A percentile compares a stretch with the other conserved stretches of the same genome.
Conservation (phyloP, 495 filamentous ascomycete species). For the Cryomyces minteri region DNA sequence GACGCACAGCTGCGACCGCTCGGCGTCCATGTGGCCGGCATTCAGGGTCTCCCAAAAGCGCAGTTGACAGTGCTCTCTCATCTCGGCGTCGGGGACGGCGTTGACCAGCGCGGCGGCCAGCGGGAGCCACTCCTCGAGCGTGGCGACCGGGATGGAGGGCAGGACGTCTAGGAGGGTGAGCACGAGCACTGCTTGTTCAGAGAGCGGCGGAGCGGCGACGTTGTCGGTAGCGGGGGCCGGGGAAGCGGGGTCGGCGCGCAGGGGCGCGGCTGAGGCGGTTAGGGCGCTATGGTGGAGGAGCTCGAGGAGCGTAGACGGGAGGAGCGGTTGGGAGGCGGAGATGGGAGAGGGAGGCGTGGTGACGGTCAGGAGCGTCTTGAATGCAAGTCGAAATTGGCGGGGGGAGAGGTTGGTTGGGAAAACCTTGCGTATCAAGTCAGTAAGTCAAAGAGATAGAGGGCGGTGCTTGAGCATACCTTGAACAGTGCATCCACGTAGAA, state of each 20-base stretch:
- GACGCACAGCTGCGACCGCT: conserved; percentile 60
- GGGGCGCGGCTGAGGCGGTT: conserved; percentile 30
- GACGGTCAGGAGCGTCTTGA: conserved; percentile 75
- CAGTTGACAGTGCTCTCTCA: conserved; percentile 46
- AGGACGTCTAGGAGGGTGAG: conserved; percentile 72
- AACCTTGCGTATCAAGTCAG: conserved; percentile 21
- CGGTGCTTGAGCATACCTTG: conserved; percentile 24
- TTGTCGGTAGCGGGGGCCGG: conserved; percentile 14
- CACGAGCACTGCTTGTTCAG: conserved; percentile 64
- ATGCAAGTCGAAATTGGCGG: conserved; percentile 83
- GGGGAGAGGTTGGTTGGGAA: conserved; percentile 73
- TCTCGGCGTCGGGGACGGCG: conserved; percentile 34
- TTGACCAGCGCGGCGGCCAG: conserved; percentile 51
- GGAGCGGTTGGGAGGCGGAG: conserved; percentile 47
- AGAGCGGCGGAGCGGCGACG: conserved; percentile 27
- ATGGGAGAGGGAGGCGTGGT: conserved; percentile 63
- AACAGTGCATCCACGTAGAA: conserved; percentile 80
- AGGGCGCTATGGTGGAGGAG: conserved; percentile 52
- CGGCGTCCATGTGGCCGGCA: conserved; percentile 82
- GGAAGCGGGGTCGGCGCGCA: conserved; percentile 18
- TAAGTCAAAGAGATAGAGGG: neutral
- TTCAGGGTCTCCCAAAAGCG: conserved; percentile 76
- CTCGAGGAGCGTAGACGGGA: conserved; percentile 67
- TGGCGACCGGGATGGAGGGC: conserved; percentile 46
- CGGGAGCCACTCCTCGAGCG: conserved; percentile 63